phyloP scores from a whole-genome alignment of 352 stramenopile species.

The Globisporangium apiculatum region DNA sequence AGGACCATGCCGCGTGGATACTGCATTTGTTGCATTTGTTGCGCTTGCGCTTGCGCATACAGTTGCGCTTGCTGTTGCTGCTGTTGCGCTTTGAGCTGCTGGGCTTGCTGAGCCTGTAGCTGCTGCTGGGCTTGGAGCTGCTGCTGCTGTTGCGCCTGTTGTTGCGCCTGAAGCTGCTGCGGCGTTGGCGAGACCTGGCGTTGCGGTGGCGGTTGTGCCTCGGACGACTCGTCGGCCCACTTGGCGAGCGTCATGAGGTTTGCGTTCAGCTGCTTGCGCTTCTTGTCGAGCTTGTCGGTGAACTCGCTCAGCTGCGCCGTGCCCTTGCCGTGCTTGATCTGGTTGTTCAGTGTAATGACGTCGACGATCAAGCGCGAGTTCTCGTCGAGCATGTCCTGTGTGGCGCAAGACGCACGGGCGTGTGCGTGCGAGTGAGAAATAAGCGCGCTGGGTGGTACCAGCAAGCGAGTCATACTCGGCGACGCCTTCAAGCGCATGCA shows the following conservation, averaged over 20 bases:
- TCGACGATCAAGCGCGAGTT: constrained; percentile 84
- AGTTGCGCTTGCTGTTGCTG: constrained; percentile 23
- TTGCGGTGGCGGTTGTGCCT: constrained; percentile 34
- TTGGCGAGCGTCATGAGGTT: constrained; percentile 88
- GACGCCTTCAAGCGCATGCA: background rate
- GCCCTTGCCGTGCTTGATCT: constrained; percentile 82
- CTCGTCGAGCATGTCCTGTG: constrained; percentile 81
- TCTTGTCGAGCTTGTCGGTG: constrained; percentile 85
- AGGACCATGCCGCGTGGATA: constrained; percentile 16
- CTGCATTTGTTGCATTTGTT: constrained; percentile 23
- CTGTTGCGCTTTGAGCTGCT: constrained; percentile 18
- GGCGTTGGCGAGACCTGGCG: constrained; percentile 13
- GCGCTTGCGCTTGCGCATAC: constrained; percentile 20
- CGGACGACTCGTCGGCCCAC: constrained; percentile 79
- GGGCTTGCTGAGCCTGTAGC: constrained; percentile 17
- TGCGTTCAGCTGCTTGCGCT: constrained; percentile 86
- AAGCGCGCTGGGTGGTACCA: background rate
- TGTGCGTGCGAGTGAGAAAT: background rate
- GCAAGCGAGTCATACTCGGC: background rate
- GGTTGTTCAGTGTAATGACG: constrained; percentile 85
- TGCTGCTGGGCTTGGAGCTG: constrained; percentile 17
- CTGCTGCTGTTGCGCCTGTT: constrained; percentile 22
- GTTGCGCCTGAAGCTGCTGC: constrained; percentile 23
- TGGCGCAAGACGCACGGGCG: no score
- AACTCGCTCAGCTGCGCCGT: constrained; percentile 67